Conservation (phyloP, 164 flowering plant genomes). For the Sextonia rubra region DNA sequence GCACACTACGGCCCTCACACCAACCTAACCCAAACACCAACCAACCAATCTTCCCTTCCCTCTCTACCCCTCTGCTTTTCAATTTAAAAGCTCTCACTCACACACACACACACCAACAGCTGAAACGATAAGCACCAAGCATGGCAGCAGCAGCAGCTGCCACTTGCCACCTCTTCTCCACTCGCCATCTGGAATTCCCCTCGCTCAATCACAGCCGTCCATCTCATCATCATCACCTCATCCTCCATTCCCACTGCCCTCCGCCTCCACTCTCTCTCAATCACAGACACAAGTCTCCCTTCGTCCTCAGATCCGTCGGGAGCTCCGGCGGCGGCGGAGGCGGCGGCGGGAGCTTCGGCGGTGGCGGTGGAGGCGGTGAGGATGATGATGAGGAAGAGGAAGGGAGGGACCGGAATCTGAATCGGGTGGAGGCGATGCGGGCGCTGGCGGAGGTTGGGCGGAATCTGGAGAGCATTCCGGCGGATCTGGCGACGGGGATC, state of each 20-base stretch:
- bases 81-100: background rate
- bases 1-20: no score
- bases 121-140: background rate
- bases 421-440: conserved; percentile 49
- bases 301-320: conserved; percentile 14
- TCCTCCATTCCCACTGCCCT: conserved; percentile 3
- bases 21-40: background rate
- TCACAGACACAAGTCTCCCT: background rate
- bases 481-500: conserved; percentile 74
- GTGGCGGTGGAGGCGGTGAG: conserved; percentile 14
- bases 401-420: conserved; percentile 44
- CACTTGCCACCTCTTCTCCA: conserved; percentile 7
- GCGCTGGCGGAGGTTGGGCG: conserved; percentile 53
- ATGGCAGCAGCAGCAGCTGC: conserved; percentile 16
- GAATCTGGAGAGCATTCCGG: conserved; percentile 53
- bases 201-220: conserved; percentile 12
- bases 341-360: conserved; percentile 1
- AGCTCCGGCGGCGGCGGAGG: conserved; percentile 2
- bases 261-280: background rate
- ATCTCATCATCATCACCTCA: background rate
- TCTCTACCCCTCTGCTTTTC: background rate
- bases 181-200: background rate
- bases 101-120: background rate
- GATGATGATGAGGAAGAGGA: conserved; percentile 33
- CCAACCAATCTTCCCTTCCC: background rate